phyloP scores from a whole-genome alignment of 2,329 filamentous ascomycete genomes.

The Xylariales sp. region DNA sequence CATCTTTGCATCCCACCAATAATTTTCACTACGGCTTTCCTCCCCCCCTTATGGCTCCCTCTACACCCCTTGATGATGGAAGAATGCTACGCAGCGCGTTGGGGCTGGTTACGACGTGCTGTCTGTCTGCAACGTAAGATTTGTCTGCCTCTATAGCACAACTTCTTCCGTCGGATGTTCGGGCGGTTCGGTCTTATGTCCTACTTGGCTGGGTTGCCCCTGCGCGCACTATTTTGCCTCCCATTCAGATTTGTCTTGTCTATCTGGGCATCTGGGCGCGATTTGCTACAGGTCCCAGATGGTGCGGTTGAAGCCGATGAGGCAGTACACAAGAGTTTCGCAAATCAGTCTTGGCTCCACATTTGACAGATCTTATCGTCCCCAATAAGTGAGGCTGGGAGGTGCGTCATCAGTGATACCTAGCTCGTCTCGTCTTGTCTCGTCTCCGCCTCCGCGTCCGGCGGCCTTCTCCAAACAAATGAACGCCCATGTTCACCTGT shows the following conservation, averaged over 20 bases:
- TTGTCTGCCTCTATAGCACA: conserved; percentile 14
- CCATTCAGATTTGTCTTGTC: conserved; percentile 13
- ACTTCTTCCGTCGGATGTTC: conserved; percentile 28
- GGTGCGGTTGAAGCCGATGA: conserved; percentile 30
- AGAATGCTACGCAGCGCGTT: conserved; percentile 13
- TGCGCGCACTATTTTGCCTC: conserved; percentile 25
- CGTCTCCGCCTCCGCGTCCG: conserved; percentile 16
- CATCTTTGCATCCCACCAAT: conserved; percentile 19
- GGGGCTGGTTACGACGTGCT: conserved; percentile 23
- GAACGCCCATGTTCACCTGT: conserved; percentile 18
- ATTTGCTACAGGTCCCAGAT: conserved; percentile 30
- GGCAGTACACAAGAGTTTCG: conserved; percentile 34
- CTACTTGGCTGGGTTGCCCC: conserved; percentile 33
- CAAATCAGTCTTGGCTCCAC: conserved; percentile 36
- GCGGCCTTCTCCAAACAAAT: conserved; percentile 32
- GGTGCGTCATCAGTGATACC: conserved; percentile 34
- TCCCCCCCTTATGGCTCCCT: conserved; percentile 16
- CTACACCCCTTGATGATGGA: conserved; percentile 11
- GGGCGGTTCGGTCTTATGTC: conserved; percentile 25
- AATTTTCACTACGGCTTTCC: neutral
- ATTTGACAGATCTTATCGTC: conserved; percentile 24
- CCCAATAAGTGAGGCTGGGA: conserved; percentile 29
- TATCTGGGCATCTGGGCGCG: conserved; percentile 31
- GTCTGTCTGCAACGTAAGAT: conserved; percentile 6
- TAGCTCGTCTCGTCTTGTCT: conserved; percentile 2